These are phyloP conservation scores for Rugosomyces carneus DNA, from an alignment of 1,284 basidiomycete species.

Conservation along the genomic window DNA sequence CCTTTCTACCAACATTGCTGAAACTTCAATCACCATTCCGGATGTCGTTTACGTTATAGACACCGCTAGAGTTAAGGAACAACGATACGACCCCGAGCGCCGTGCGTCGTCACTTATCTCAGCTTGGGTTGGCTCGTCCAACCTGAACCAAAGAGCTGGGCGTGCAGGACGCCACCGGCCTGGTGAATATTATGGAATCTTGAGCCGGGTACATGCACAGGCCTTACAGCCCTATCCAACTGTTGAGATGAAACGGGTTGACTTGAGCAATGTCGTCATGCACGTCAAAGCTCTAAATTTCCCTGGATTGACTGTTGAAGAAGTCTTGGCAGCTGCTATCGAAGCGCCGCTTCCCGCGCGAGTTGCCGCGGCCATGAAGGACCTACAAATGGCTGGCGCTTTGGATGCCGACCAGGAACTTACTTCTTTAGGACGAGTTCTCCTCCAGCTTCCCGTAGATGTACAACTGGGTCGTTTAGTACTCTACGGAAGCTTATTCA, in stretches of 20 bases:
- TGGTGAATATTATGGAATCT: constrained; percentile 88
- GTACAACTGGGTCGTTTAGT: constrained; percentile 88
- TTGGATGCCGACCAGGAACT: constrained; percentile 75
- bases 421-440: constrained; percentile 83
- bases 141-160: constrained; percentile 89
- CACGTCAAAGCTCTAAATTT: constrained; percentile 96
- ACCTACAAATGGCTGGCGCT: constrained; percentile 85
- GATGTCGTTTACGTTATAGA: constrained; percentile 96
- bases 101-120: constrained; percentile 85
- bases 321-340: constrained; percentile 81
- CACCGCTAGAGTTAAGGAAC: constrained; percentile 85
- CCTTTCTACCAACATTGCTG: constrained; percentile 93
- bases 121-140: constrained; percentile 91
- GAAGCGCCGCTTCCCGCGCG: constrained; percentile 84
- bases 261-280: constrained; percentile 90
- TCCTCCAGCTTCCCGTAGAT: constrained; percentile 88
- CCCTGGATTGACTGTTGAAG: constrained; percentile 81
- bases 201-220: constrained; percentile 62
- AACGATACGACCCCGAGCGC: constrained; percentile 87
- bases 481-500: constrained; percentile 89
- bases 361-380: constrained; percentile 77
- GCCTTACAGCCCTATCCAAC: constrained; percentile 78
- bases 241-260: constrained; percentile 96
- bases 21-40: constrained; percentile 94
- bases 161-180: constrained; percentile 90